Evolutionary conservation across 2,329 filamentous ascomycete species (phyloP), one percentile per base, ranked within the genome.

Genomic region (Fonsecaea nubica): DNA sequence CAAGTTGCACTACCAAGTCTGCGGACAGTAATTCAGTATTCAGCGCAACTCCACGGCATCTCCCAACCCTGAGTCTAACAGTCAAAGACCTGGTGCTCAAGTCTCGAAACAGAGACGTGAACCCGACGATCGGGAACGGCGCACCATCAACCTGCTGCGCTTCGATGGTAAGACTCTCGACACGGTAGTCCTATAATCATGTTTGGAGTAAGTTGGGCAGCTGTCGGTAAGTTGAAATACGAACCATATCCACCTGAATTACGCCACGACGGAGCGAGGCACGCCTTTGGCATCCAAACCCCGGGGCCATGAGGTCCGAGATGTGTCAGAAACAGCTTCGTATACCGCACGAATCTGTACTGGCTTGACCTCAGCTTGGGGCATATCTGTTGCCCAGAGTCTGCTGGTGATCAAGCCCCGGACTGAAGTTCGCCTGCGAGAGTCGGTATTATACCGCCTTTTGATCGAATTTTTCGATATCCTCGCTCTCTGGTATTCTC

Each of bases 151-250:
- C 4, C 18, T 4, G 10, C 45, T 5, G 21, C 18, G 10, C 18
- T 21, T 50, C 2, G 4, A 50, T 50, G 45, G 45, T 25, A 25
- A 50, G 45, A 25, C 3, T 12, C 25, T 50, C 7, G 45, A 50
- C 12, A 21, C 45, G 18, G 21, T 9, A 50, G 18, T 25, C 45
- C 45, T 30, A 21, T 12, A 2, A 50, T 50, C 45, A 50, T 50
- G 45, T 50, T 50, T 50, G 45, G 45, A 25, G 45, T 50, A 21
- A 50, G 45, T 25, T 50, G 45, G 45, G 45, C 45, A 25, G 18
- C 45, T 12, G 45, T 50, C 18, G 45, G 45, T 50, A 12, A 50
- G 45, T 50, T 10, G 18, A 50, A 50, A 50, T 25, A 25, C 8
- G 7, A 50, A 50, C 18, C 45, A 50, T 12, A 25, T 50, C 25